These are phyloP conservation scores for Glycine tomentella DNA, from an alignment of 306 rosid genomes.

Conservation along the genomic window DNA sequence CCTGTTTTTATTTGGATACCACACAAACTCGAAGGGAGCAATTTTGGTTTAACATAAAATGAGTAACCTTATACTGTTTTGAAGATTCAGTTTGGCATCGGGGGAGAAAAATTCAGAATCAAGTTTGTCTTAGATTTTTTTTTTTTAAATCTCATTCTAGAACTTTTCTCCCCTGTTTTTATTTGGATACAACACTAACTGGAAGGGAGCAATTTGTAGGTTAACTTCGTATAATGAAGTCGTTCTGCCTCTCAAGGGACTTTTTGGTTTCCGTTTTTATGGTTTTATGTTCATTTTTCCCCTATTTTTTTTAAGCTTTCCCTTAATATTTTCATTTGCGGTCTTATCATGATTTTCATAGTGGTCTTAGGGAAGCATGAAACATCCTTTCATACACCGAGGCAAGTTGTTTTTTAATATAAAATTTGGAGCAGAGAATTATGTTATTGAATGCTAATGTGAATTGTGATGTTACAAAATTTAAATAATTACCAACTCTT, in stretches of 20 bases:
- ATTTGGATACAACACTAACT: neutral
- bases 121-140: neutral
- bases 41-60: conserved; percentile 13
- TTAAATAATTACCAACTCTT: neutral
- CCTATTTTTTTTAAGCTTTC: neutral
- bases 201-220: neutral
- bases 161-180: conserved; percentile 5
- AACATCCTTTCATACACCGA: neutral
- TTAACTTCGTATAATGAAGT: conserved; percentile 16
- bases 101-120: conserved; percentile 26
- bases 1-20: neutral
- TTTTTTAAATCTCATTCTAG: conserved; percentile 7
- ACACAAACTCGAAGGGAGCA: neutral
- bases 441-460: conserved; percentile 25
- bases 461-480: conserved; percentile 8
- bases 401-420: conserved; percentile 7
- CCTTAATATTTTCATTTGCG: neutral
- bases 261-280: neutral
- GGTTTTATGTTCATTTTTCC: neutral
- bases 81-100: neutral
- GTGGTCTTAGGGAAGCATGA: conserved; percentile 15
- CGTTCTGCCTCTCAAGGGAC: neutral
- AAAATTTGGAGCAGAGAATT: conserved; percentile 4
- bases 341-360: neutral
- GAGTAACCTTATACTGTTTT: conserved; percentile 24